Evolutionary conservation across 768 basidiomycete genomes (phyloP).

Genomic region (Leccinum boreale): DNA sequence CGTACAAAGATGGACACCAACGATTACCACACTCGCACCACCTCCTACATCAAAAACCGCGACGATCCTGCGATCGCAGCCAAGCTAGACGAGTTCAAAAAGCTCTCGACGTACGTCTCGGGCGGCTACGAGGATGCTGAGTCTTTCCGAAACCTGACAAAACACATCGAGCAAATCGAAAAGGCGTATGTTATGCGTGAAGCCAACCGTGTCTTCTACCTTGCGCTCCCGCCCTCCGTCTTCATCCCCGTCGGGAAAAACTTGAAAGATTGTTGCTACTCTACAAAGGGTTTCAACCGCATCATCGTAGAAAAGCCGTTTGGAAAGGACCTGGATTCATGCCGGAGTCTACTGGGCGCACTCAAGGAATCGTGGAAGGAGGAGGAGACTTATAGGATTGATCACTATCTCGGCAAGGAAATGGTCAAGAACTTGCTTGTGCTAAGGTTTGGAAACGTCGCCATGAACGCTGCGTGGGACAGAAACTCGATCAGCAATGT

Average conservation of each 20-base stretch:
- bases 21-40: conserved; percentile 83
- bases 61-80: conserved; percentile 54
- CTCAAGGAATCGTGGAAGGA: conserved; percentile 90
- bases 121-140: conserved; percentile 86
- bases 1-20: conserved; percentile 88
- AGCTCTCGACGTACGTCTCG: conserved; percentile 73
- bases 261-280: conserved; percentile 79
- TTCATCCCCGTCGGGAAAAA: conserved; percentile 87
- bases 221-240: conserved; percentile 96
- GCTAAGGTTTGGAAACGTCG: conserved; percentile 91
- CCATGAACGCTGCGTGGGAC: conserved; percentile 88
- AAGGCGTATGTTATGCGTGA: conserved; percentile 57
- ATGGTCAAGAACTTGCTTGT: conserved; percentile 99
- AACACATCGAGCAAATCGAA: conserved; percentile 78
- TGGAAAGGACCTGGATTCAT: conserved; percentile 89
- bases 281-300: conserved; percentile 70
- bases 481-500: conserved; percentile 95
- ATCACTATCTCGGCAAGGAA: conserved; percentile 99
- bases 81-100: conserved; percentile 82
- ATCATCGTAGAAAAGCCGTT: conserved; percentile 99
- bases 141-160: conserved; percentile 74
- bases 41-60: conserved; percentile 80
- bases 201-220: conserved; percentile 89
- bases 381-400: conserved; percentile 98
- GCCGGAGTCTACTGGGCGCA: conserved; percentile 68